These are phyloP conservation scores for Diaporthe longicolla DNA, from an alignment of 2,329 filamentous ascomycete species.

Conservation along the genomic window DNA sequence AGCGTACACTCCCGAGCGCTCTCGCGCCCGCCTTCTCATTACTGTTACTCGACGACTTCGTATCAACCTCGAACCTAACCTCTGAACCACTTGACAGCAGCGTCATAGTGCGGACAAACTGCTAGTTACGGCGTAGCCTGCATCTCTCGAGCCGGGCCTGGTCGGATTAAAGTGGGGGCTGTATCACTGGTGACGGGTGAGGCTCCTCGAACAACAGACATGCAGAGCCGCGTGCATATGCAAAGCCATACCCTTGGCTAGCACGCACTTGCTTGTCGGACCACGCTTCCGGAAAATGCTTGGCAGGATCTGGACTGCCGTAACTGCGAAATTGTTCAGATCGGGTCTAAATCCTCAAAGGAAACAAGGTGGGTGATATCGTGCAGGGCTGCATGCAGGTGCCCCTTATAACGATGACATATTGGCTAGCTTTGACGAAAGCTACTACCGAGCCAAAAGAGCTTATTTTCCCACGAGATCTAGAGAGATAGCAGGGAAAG, in stretches of 20 bases:
- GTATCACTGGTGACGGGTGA: background rate
- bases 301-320: background rate
- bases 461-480: background rate
- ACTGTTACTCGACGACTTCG: background rate
- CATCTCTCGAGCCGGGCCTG: background rate
- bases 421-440: background rate
- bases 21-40: background rate
- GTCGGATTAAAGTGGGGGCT: slow-evolving; percentile 14
- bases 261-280: slow-evolving; percentile 5
- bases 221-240: slow-evolving; percentile 5
- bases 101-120: background rate
- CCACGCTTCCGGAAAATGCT: slow-evolving; percentile 9
- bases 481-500: background rate
- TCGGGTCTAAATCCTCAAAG: background rate
- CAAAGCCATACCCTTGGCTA: background rate
- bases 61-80: background rate
- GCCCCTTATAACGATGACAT: slow-evolving; percentile 2
- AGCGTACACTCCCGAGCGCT: background rate
- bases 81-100: background rate
- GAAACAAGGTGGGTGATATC: slow-evolving; percentile 8
- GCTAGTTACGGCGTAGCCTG: background rate
- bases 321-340: background rate
- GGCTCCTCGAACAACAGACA: background rate
- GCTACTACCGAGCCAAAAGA: background rate
- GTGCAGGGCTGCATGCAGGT: slow-evolving; percentile 21